Evolutionary conservation across 306 rosid species (phyloP).

Genomic region (Mucuna pruriens): DNA sequence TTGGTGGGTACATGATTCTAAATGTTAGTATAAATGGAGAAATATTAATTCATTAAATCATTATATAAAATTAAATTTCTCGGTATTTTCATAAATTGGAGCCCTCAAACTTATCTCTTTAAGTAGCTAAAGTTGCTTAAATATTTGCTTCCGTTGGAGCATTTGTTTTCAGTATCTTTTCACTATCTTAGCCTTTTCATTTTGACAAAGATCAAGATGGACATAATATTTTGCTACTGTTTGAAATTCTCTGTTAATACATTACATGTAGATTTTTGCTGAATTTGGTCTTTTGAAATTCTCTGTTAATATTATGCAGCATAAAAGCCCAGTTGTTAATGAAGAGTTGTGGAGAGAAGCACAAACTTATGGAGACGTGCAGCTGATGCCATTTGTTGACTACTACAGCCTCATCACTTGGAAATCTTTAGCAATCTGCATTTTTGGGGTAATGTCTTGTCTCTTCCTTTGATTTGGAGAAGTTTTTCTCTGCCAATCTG

Average conservation of each 20-base stretch:
- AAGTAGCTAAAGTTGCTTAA: neutral
- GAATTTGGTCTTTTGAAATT: slow-evolving; percentile 36
- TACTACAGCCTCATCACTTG: slow-evolving; percentile 95
- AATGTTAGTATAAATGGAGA: slow-evolving; percentile 14
- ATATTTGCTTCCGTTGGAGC: slow-evolving; percentile 14
- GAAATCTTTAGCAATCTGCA: slow-evolving; percentile 94
- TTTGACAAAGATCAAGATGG: slow-evolving; percentile 22
- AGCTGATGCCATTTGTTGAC: slow-evolving; percentile 98
- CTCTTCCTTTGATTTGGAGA: slow-evolving; percentile 39
- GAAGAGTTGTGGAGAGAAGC: slow-evolving; percentile 98
- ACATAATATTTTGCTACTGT: neutral
- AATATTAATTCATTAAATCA: neutral
- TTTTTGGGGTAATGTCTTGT: slow-evolving; percentile 80
- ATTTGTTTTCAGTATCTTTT: slow-evolving; percentile 19
- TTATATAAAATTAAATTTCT: slow-evolving; percentile 5
- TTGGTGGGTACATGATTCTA: slow-evolving; percentile 65
- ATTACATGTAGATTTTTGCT: slow-evolving; percentile 24
- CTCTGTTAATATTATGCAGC: slow-evolving; percentile 60
- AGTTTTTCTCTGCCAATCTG: slow-evolving; percentile 23
- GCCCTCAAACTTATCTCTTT: neutral
- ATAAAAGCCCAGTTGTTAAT: slow-evolving; percentile 89
- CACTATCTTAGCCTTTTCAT: slow-evolving; percentile 22
- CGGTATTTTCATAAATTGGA: slow-evolving; percentile 19
- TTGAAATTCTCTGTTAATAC: slow-evolving; percentile 15
- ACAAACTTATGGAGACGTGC: slow-evolving; percentile 87